Percentiles rank a stretch among this genome's conserved stretches.
Evolutionary conservation across 352 stramenopile genomes (phyloP).

Genomic region (Pythium rishiriense): DNA sequence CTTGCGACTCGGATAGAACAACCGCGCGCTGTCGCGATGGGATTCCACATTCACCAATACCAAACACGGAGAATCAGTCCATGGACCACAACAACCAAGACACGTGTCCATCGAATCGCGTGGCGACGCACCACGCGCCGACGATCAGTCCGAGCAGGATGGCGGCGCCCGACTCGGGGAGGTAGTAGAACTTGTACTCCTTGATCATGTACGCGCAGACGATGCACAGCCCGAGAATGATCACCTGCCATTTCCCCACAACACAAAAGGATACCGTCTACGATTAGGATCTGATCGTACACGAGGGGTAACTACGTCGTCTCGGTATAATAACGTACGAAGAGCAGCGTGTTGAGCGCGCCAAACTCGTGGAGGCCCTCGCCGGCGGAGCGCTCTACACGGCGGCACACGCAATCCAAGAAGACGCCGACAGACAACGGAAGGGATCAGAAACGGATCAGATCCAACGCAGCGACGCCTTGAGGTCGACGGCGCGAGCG

Average conservation of each 20-base stretch:
- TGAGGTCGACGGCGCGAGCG: not conserved
- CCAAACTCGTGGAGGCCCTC: slow-evolving; percentile 84
- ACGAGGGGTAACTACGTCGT: not conserved
- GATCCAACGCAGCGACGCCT: no score
- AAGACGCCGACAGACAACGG: not conserved
- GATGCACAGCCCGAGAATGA: slow-evolving; percentile 89
- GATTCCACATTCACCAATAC: no score
- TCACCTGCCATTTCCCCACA: slow-evolving; percentile 39
- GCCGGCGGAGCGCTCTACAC: slow-evolving; percentile 38
- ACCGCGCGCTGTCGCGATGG: slow-evolving; percentile 69
- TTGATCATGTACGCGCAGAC: slow-evolving; percentile 91
- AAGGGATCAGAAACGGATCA: not conserved
- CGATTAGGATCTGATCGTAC: no score
- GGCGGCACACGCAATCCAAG: not conserved
- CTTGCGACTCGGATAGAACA: slow-evolving; percentile 85
- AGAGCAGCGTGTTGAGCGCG: slow-evolving; percentile 85
- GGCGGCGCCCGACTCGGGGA: slow-evolving; percentile 88
- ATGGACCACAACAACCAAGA: no score
- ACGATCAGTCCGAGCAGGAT: slow-evolving; percentile 92
- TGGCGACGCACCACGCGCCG: slow-evolving; percentile 63
- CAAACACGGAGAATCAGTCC: no score
- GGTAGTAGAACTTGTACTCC: slow-evolving; percentile 89
- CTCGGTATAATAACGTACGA: slow-evolving; percentile 36
- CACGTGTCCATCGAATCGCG: no score
- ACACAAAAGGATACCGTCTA: no score